Conservation (phyloP, 305 asterid genomes). For the Fraxinus dipetala region DNA sequence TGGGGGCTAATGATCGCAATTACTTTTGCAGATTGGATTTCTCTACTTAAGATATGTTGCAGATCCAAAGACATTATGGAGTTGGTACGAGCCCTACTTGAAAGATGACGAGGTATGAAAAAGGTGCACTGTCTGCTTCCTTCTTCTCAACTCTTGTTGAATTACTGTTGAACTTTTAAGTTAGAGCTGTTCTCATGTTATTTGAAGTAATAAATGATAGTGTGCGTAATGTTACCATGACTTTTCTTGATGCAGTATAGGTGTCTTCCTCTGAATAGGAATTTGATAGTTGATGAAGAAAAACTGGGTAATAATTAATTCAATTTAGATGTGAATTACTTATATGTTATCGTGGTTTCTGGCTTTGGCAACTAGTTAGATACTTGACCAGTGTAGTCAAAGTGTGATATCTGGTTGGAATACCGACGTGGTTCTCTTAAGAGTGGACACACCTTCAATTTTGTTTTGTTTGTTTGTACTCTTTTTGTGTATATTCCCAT, state of each 20-base stretch:
- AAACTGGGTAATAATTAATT: slow-evolving; percentile 9
- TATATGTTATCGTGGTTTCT: background rate
- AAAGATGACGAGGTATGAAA: slow-evolving; percentile 88
- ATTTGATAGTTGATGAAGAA: background rate
- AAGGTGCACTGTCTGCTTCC: slow-evolving; percentile 24
- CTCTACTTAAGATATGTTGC: slow-evolving; percentile 84
- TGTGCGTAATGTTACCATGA: background rate
- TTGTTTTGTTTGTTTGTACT: background rate
- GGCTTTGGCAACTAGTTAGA: slow-evolving; percentile 7
- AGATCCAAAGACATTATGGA: slow-evolving; percentile 90
- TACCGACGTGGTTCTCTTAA: background rate
- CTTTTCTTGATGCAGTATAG: slow-evolving; percentile 25
- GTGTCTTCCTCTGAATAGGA: background rate
- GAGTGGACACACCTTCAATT: background rate
- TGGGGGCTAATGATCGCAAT: background rate
- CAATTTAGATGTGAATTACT: slow-evolving; percentile 12
- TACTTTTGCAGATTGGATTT: slow-evolving; percentile 73
- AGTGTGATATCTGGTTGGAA: slow-evolving; percentile 10
- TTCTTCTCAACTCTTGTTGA: background rate
- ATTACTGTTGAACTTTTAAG: slow-evolving; percentile 3
- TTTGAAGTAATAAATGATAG: background rate
- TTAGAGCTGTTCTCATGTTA: slow-evolving; percentile 12
- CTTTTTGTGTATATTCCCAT: background rate
- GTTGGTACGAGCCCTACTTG: slow-evolving; percentile 90
- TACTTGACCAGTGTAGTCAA: slow-evolving; percentile 3